Evolutionary conservation across 768 basidiomycete genomes (phyloP).

Genomic region (Amanita phalloides): DNA sequence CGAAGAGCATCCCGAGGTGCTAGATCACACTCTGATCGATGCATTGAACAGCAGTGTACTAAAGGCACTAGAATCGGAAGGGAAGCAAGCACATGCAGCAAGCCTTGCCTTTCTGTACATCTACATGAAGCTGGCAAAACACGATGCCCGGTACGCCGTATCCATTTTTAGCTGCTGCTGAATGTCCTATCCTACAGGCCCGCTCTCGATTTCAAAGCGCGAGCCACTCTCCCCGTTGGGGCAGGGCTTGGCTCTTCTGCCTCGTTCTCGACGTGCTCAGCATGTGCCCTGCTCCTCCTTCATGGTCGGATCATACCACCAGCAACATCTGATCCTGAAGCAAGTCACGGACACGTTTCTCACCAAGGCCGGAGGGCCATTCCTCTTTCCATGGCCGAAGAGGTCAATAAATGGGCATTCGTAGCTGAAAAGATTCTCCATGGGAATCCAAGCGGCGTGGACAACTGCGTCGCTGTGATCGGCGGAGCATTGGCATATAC

Average conservation of each 20-base stretch:
- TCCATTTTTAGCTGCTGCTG: conserved; percentile 8
- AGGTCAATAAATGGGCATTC: conserved; percentile 91
- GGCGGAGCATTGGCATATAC: conserved; percentile 92
- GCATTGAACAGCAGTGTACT: conserved; percentile 47
- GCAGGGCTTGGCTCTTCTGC: conserved; percentile 97
- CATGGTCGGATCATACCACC: conserved; percentile 55
- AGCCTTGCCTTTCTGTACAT: conserved; percentile 81
- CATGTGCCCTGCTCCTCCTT: conserved; percentile 69
- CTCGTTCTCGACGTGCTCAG: conserved; percentile 83
- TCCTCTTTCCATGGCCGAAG: conserved; percentile 52
- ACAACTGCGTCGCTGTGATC: conserved; percentile 88
- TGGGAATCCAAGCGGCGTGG: conserved; percentile 95
- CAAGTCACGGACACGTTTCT: conserved; percentile 49
- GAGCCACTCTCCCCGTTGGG: conserved; percentile 85
- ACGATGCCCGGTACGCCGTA: conserved; percentile 41
- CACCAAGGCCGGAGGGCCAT: conserved; percentile 60
- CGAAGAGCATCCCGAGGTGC: conserved; percentile 45
- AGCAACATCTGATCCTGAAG: conserved; percentile 29
- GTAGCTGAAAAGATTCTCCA: conserved; percentile 93
- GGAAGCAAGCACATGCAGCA: conserved; percentile 30
- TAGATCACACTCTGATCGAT: conserved; percentile 67
- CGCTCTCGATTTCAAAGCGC: conserved; percentile 68
- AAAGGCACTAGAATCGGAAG: conserved; percentile 21
- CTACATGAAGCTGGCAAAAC: conserved; percentile 69
- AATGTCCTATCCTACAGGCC: conserved; percentile 34